Evolutionary conservation across 2,329 filamentous ascomycete species (phyloP), one percentile per base, ranked within the genome.

Genomic region (Diatrype stigma): DNA sequence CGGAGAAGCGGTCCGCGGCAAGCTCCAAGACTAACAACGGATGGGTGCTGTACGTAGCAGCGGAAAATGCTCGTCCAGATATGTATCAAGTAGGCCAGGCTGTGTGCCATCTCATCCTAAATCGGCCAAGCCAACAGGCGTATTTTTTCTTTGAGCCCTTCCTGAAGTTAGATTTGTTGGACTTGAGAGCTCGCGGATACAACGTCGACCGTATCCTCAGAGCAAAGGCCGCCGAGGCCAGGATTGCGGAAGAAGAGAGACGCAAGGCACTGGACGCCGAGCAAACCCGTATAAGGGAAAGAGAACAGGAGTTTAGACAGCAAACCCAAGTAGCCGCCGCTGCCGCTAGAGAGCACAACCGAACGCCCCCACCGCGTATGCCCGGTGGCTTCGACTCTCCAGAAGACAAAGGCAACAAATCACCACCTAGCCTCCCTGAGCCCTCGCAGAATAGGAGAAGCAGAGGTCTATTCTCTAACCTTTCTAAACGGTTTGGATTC

Each of bases 121-220:
- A 83, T 48, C 82, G 90, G 21, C 91, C 93, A 7, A 93, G 89
- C 57, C 89, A 96, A 62, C 89, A 95, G 64, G 91, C 93, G 2
- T 90, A 90, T 49, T 80, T 96, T 50, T 93, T 94, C 49, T 84
- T 99, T 50, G 94, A 97, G 70, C 92, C 90, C 48, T 87, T 99
- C 56, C 74, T 99, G 35, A 93, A 89, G 51, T 85, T 94, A 8
- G 90, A 93, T 60, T 77, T 99, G 22, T 81, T 88, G 45, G 86
- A 92, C 47, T 73, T 99, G 38, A 86, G 90, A 61, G 84, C 85
- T 53, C 90, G 94, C 56, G 94, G 94, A 2, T 97, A 96, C 75
- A 97, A 99, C 59, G 94, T 99, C 37, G 90, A 96, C 63, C 87
- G 94, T 46, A 97, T 99, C 55, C 77, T 99, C 21, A 84, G 90